phyloP scores from a whole-genome alignment of 2,329 filamentous ascomycete genomes.

The Diatrype stigma region DNA sequence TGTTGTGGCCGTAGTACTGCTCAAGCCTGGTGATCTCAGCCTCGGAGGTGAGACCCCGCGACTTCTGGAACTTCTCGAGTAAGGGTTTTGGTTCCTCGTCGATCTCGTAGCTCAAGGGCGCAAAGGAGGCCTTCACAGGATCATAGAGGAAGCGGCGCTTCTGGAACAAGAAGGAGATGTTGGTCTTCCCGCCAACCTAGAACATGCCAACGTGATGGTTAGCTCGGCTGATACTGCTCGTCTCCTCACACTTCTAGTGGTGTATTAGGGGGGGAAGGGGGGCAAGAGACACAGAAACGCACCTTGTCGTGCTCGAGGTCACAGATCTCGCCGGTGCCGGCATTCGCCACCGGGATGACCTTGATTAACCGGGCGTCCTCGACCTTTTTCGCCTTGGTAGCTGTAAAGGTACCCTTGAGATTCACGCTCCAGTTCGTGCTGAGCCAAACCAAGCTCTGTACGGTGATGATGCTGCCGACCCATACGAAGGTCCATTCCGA shows the following conservation, averaged over 20 bases:
- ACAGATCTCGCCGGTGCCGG: conserved; percentile 85
- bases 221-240: not conserved
- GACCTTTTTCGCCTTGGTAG: conserved; percentile 64
- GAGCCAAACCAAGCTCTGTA: conserved; percentile 87
- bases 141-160: conserved; percentile 94
- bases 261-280: too few species aligned
- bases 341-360: conserved; percentile 84
- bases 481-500: conserved; percentile 98
- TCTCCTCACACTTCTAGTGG: too few species aligned
- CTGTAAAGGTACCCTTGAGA: conserved; percentile 76
- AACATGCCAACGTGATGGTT: conserved; percentile 3
- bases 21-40: conserved; percentile 76
- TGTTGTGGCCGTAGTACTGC: conserved; percentile 93
- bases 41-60: conserved; percentile 67
- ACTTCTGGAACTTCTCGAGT: conserved; percentile 74
- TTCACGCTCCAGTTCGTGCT: conserved; percentile 98
- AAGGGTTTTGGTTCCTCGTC: conserved; percentile 80
- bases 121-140: conserved; percentile 66
- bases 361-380: conserved; percentile 83
- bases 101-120: conserved; percentile 76
- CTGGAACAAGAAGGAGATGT: conserved; percentile 90
- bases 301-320: conserved; percentile 71
- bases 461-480: conserved; percentile 79
- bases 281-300: conserved; percentile 11
- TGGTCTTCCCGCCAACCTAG: conserved; percentile 67